Evolutionary conservation across 2,329 filamentous ascomycete genomes (phyloP).

Genomic region (Ophiostoma quercus): DNA sequence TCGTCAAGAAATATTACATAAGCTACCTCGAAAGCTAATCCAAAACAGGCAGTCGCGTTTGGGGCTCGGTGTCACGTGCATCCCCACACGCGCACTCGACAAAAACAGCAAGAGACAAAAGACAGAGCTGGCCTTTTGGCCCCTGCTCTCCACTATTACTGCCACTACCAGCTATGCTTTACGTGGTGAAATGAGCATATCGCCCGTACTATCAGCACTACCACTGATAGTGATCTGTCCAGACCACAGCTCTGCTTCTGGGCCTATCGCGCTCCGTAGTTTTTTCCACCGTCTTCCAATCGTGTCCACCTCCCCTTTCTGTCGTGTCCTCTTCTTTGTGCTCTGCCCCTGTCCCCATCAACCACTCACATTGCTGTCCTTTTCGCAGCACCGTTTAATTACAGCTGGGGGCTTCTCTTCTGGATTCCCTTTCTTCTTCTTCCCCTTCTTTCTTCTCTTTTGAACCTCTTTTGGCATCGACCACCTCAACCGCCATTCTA

Average conservation of each 20-base stretch:
- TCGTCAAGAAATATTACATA: background rate
- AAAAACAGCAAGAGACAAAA: background rate
- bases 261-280: conserved; percentile 16
- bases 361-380: conserved; percentile 15
- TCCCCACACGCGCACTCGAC: background rate
- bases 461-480: conserved; percentile 13
- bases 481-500: conserved; percentile 15
- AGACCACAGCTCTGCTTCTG: conserved; percentile 5
- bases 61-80: background rate
- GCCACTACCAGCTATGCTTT: background rate
- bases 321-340: conserved; percentile 3
- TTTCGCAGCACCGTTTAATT: conserved; percentile 8
- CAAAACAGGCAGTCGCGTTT: background rate
- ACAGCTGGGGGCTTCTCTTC: background rate
- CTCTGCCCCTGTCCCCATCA: conserved; percentile 10
- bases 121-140: conserved; percentile 7
- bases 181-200: conserved; percentile 28
- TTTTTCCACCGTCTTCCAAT: conserved; percentile 21
- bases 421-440: conserved; percentile 7
- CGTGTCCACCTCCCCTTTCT: conserved; percentile 16
- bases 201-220: background rate
- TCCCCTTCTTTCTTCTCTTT: conserved; percentile 13
- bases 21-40: background rate
- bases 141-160: background rate
- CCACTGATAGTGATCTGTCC: conserved; percentile 2